These are phyloP conservation scores for Phytophthora boehmeriae DNA, from an alignment of 352 stramenopile species.

Conservation along the genomic window DNA sequence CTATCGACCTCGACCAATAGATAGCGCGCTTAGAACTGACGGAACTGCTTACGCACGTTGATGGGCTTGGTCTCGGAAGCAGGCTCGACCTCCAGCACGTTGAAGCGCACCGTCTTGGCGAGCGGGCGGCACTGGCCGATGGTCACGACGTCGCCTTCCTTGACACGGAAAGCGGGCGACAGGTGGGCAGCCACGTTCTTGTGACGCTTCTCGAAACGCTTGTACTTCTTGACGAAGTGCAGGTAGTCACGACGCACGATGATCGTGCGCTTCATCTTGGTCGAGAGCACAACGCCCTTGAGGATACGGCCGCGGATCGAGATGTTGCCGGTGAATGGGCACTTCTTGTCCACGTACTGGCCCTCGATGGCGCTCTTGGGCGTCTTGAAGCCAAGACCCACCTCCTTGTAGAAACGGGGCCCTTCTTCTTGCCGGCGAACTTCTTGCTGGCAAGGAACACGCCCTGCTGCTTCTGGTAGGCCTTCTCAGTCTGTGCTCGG, in stretches of 20 bases:
- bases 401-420: constrained; percentile 96
- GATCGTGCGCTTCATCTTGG: constrained; percentile 99
- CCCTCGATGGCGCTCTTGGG: constrained; percentile 94
- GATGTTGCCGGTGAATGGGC: constrained; percentile 99
- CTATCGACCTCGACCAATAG: too few species aligned
- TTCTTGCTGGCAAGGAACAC: constrained; percentile 98
- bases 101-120: constrained; percentile 99
- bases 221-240: constrained; percentile 99
- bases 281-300: constrained; percentile 99
- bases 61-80: constrained; percentile 95
- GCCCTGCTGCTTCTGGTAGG: constrained; percentile 99
- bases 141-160: constrained; percentile 99
- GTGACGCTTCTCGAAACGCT: constrained; percentile 99
- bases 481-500: constrained; percentile 94
- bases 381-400: constrained; percentile 99
- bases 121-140: constrained; percentile 99
- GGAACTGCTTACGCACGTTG: constrained; percentile 99
- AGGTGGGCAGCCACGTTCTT: constrained; percentile 99
- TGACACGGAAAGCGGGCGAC: constrained; percentile 97
- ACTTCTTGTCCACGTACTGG: constrained; percentile 99
- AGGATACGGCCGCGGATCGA: constrained; percentile 98
- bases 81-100: constrained; percentile 98
- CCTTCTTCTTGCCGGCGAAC: constrained; percentile 93
- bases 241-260: constrained; percentile 99
- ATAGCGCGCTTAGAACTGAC: constrained; percentile 94